phyloP scores from a whole-genome alignment of 2,329 filamentous ascomycete genomes.

The Aureobasidium melanogenum region DNA sequence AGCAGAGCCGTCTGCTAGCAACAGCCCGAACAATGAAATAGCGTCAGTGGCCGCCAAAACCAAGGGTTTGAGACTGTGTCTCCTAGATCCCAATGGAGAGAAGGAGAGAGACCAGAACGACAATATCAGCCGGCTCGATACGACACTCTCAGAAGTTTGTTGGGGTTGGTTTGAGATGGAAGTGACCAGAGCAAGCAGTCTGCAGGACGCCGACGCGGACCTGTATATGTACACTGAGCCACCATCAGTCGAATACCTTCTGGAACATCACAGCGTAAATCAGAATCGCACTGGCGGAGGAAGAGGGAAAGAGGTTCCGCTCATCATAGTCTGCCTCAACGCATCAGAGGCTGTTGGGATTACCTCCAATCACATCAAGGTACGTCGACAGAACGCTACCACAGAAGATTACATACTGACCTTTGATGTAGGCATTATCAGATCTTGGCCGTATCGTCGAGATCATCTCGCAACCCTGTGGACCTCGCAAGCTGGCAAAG shows the following conservation, averaged over 20 bases:
- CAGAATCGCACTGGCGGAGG: not conserved
- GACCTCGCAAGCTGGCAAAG: slow-evolving; percentile 12
- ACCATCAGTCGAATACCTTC: slow-evolving; percentile 8
- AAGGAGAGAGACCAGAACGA: slow-evolving; percentile 3
- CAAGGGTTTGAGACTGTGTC: slow-evolving; percentile 5
- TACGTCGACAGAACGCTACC: not conserved
- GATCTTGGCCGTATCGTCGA: slow-evolving; percentile 11
- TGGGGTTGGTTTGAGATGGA: slow-evolving; percentile 15
- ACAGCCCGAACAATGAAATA: not conserved
- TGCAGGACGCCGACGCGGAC: slow-evolving; percentile 9
- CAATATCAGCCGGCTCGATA: slow-evolving; percentile 9
- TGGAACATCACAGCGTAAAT: slow-evolving; percentile 7
- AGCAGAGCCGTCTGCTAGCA: not conserved
- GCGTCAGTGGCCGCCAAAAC: not conserved
- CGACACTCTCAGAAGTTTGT: slow-evolving; percentile 7
- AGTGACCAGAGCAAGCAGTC: not conserved
- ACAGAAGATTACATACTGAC: not conserved
- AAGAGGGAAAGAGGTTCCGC: slow-evolving; percentile 16
- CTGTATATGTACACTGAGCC: slow-evolving; percentile 13
- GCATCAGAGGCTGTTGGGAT: slow-evolving; percentile 23
- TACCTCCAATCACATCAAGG: slow-evolving; percentile 11
- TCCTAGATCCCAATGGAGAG: slow-evolving; percentile 9
- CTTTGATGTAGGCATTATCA: slow-evolving; percentile 1
- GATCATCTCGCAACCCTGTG: slow-evolving; percentile 12
- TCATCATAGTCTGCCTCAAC: slow-evolving; percentile 30